phyloP scores from a whole-genome alignment of 2,329 filamentous ascomycete genomes.

The Trichoderma afroharzianum region DNA sequence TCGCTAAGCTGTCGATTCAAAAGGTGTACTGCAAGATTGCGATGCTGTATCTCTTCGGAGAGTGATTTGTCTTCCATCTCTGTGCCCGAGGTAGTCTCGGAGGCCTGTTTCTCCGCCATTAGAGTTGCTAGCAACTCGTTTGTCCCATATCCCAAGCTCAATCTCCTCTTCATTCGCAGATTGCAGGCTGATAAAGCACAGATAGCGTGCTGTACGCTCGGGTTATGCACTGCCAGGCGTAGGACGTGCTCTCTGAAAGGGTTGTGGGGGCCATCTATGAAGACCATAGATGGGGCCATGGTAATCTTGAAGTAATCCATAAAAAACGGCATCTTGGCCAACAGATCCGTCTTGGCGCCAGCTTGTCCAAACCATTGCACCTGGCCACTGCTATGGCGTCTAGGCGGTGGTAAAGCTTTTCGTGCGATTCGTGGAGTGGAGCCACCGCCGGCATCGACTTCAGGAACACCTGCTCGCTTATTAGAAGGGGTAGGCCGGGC shows the following conservation, averaged over 20 bases:
- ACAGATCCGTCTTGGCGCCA: slow-evolving; percentile 59
- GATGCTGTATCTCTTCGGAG: slow-evolving; percentile 80
- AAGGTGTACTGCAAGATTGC: slow-evolving; percentile 72
- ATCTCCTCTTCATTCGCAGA: slow-evolving; percentile 74
- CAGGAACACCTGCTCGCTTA: slow-evolving; percentile 45
- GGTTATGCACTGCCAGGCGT: slow-evolving; percentile 70
- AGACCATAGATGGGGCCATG: slow-evolving; percentile 87
- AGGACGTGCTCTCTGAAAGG: slow-evolving; percentile 83
- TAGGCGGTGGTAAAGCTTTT: slow-evolving; percentile 44
- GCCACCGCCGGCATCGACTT: slow-evolving; percentile 53
- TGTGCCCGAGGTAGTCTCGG: slow-evolving; percentile 44
- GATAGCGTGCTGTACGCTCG: slow-evolving; percentile 86
- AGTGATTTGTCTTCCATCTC: slow-evolving; percentile 60
- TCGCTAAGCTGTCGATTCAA: slow-evolving; percentile 83
- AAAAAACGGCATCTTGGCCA: slow-evolving; percentile 79
- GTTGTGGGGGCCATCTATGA: slow-evolving; percentile 81
- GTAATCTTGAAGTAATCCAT: slow-evolving; percentile 92
- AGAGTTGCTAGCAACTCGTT: slow-evolving; percentile 48
- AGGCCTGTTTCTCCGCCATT: slow-evolving; percentile 43
- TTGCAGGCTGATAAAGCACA: slow-evolving; percentile 88
- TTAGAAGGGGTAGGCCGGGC: slow-evolving; percentile 37
- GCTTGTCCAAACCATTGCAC: slow-evolving; percentile 44
- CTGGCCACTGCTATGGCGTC: slow-evolving; percentile 43
- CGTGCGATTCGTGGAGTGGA: slow-evolving; percentile 37
- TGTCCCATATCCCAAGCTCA: slow-evolving; percentile 57